phyloP scores from a whole-genome alignment of 371 early-diverging fungal genomes.

The Cokeromyces recurvatus region DNA sequence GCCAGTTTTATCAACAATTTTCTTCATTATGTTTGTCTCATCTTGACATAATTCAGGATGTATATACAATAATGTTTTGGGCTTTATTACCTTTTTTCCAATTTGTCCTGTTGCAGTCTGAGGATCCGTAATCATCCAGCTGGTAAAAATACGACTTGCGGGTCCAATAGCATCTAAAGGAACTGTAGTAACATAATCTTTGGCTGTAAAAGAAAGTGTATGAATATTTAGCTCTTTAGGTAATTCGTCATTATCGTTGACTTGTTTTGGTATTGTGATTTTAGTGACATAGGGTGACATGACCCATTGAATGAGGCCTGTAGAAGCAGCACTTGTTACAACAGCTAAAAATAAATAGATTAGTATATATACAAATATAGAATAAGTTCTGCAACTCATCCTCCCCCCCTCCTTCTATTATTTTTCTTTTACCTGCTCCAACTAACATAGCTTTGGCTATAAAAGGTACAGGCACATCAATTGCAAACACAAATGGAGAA shows the following conservation, averaged over 20 bases:
- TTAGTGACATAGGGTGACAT: slow-evolving; percentile 62
- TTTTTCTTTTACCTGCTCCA: slow-evolving; percentile 49
- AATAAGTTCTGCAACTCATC: too few species aligned
- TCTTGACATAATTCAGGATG: slow-evolving; percentile 53
- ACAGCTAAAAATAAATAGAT: slow-evolving; percentile 31
- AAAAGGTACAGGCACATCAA: slow-evolving; percentile 58
- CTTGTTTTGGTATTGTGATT: slow-evolving; percentile 30
- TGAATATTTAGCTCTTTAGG: slow-evolving; percentile 27
- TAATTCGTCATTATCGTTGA: slow-evolving; percentile 3
- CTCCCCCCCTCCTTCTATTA: too few species aligned
- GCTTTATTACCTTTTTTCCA: slow-evolving; percentile 37
- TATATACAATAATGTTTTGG: slow-evolving; percentile 50
- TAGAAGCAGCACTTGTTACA: slow-evolving; percentile 58
- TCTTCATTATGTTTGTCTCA: slow-evolving; percentile 29
- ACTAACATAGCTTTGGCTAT: slow-evolving; percentile 56
- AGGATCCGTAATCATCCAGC: slow-evolving; percentile 42
- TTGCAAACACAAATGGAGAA: slow-evolving; percentile 56
- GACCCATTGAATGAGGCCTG: slow-evolving; percentile 59
- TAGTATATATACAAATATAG: not conserved
- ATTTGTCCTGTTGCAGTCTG: slow-evolving; percentile 25
- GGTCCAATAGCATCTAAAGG: slow-evolving; percentile 46
- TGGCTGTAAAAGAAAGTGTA: slow-evolving; percentile 30
- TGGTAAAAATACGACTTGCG: slow-evolving; percentile 56
- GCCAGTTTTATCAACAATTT: slow-evolving; percentile 36
- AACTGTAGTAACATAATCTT: slow-evolving; percentile 49